These are phyloP conservation scores for Globisporangium alternatum DNA, from an alignment of 352 stramenopile genomes.

Conservation along the genomic window DNA sequence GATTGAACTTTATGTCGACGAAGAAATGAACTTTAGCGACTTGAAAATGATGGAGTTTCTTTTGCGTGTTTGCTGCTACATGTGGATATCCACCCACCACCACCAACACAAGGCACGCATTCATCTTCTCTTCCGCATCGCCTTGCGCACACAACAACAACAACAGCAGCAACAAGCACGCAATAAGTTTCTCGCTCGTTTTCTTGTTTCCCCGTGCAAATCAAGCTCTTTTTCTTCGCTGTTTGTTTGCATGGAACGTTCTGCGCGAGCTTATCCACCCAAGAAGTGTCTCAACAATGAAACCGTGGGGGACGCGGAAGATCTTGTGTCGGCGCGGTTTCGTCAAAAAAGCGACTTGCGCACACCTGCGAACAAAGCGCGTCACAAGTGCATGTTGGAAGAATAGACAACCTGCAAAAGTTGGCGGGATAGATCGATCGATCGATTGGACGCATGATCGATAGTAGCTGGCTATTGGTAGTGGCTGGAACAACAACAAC, in stretches of 20 bases:
- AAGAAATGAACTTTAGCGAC: constrained; percentile 7
- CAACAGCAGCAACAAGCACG: neutral
- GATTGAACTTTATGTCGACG: constrained; percentile 16
- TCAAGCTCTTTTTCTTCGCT: neutral
- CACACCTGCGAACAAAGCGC: neutral
- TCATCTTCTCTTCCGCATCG: neutral
- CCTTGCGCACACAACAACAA: neutral
- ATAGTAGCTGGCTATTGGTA: neutral
- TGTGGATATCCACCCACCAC: neutral
- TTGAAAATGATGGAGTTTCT: neutral
- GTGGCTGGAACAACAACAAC: constrained; percentile 1
- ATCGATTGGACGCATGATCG: no score
- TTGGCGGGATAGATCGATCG: constrained; percentile 4
- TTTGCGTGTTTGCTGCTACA: neutral
- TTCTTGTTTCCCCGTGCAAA: neutral
- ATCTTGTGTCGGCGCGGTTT: neutral
- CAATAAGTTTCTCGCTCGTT: neutral
- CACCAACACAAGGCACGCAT: neutral
- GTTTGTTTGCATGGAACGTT: neutral
- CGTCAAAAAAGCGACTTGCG: neutral
- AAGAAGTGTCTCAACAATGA: constrained; percentile 9
- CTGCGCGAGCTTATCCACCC: neutral
- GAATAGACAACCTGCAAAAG: constrained; percentile 2
- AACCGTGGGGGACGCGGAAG: constrained; percentile 5
- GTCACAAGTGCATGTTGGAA: constrained; percentile 5